phyloP scores from a whole-genome alignment of 2,329 filamentous ascomycete genomes.

The Fusarium duplospermum region DNA sequence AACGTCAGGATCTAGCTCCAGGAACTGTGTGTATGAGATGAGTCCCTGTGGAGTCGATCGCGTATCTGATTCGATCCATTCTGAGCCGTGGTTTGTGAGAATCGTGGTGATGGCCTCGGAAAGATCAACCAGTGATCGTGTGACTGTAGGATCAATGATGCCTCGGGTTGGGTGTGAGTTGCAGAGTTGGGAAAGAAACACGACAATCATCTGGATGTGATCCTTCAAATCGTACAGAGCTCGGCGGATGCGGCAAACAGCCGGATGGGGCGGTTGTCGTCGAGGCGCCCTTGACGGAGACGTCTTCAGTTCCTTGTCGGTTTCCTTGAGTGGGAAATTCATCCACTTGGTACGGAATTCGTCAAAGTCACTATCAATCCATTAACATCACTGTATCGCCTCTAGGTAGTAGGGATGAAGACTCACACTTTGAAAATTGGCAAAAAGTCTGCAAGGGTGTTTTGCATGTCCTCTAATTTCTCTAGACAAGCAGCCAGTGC shows the following conservation, averaged over 20 bases:
- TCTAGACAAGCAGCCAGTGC: constrained; percentile 8
- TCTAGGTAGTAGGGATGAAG: too few species aligned
- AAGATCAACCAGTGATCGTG: constrained; percentile 9
- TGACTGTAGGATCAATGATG: not conserved
- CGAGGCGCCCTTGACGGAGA: not conserved
- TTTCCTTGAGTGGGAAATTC: constrained; percentile 6
- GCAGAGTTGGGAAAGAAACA: constrained; percentile 14
- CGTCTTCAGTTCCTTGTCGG: not conserved
- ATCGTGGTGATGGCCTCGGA: constrained; percentile 26
- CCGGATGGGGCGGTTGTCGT: constrained; percentile 16
- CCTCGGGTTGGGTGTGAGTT: not conserved
- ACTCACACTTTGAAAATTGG: constrained; percentile 39
- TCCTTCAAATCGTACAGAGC: constrained; percentile 40
- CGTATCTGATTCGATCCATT: constrained; percentile 40
- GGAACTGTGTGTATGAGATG: constrained; percentile 33
- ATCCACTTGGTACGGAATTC: constrained; percentile 30
- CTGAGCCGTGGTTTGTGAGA: constrained; percentile 39
- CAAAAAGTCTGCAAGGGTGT: constrained; percentile 16
- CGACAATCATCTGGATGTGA: constrained; percentile 1
- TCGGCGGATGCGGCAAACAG: constrained; percentile 22
- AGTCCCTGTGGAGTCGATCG: not conserved
- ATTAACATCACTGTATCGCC: fast-evolving
- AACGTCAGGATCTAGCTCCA: constrained; percentile 30
- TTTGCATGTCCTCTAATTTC: constrained; percentile 11
- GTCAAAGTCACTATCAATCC: constrained; percentile 33